Evolutionary conservation across 129 eudicot genomes (phyloP).

Genomic region (Flaveria brownii): DNA sequence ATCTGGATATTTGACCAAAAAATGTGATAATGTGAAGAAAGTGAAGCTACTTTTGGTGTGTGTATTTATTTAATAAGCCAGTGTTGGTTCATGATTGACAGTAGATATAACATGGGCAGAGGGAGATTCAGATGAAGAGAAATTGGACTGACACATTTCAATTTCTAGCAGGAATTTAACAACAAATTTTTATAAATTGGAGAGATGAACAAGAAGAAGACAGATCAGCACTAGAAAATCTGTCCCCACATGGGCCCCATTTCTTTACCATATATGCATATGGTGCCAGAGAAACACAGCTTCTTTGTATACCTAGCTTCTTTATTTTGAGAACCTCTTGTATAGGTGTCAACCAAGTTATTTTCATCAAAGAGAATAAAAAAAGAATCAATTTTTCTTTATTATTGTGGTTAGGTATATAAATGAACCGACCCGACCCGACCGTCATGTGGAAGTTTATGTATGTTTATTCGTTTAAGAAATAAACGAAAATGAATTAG

Average conservation of each 20-base stretch:
- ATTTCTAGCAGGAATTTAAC: conserved; percentile 32
- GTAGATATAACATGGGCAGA: conserved; percentile 62
- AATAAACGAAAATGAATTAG: no score
- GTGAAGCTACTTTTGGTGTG: conserved; percentile 27
- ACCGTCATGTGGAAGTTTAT: no score
- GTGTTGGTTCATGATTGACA: conserved; percentile 42
- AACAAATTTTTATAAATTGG: conserved; percentile 13
- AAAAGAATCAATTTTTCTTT: no score
- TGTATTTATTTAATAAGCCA: conserved; percentile 30
- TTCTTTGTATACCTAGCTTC: conserved; percentile 28
- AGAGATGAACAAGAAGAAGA: conserved; percentile 31
- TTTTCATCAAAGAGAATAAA: no score
- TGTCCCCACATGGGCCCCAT: conserved; percentile 40
- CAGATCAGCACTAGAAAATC: conserved; percentile 44
- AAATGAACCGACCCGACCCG: no score
- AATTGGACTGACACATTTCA: conserved; percentile 41
- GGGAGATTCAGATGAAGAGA: conserved; percentile 15
- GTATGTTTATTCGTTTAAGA: no score
- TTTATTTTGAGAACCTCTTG: conserved; percentile 19
- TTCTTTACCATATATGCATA: neutral
- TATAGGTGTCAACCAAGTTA: neutral
- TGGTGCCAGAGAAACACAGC: conserved; percentile 39
- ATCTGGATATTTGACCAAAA: conserved; percentile 35
- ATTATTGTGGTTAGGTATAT: no score
- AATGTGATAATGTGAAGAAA: conserved; percentile 10